phyloP scores from a whole-genome alignment of 1,139 yeast genomes.

The Blastobotrys apis region DNA sequence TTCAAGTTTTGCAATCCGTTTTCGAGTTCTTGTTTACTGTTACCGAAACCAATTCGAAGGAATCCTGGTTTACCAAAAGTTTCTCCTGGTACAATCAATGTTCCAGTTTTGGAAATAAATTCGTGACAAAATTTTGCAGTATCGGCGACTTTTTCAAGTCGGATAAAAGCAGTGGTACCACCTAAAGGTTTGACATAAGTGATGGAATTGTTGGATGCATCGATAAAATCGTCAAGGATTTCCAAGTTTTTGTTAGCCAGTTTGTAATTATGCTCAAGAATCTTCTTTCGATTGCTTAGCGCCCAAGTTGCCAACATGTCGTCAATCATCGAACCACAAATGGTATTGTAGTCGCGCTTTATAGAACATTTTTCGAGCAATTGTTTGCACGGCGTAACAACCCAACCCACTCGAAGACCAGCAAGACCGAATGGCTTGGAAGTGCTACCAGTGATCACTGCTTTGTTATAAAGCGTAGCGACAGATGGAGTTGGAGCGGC shows the following conservation, averaged over 20 bases:
- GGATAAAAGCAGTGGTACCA: conserved; percentile 48
- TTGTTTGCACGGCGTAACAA: conserved; percentile 38
- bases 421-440: conserved; percentile 56
- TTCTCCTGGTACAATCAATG: conserved; percentile 52
- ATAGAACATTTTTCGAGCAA: conserved; percentile 38
- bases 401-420: conserved; percentile 55
- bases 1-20: conserved; percentile 31
- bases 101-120: conserved; percentile 38
- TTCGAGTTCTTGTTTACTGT: conserved; percentile 37
- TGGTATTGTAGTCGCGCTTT: conserved; percentile 52
- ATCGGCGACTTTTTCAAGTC: conserved; percentile 32
- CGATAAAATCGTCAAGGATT: conserved; percentile 38
- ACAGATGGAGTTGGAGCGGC: conserved; percentile 40
- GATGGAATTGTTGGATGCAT: conserved; percentile 35
- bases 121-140: conserved; percentile 39
- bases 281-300: conserved; percentile 35
- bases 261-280: conserved; percentile 42
- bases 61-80: conserved; percentile 44
- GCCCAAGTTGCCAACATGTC: conserved; percentile 48
- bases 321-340: conserved; percentile 48
- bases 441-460: conserved; percentile 49
- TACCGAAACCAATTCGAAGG: conserved; percentile 52
- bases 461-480: conserved; percentile 43
- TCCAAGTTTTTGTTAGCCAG: conserved; percentile 40
- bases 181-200: conserved; percentile 46